These are phyloP conservation scores for Russula abietina DNA, from an alignment of 768 basidiomycete genomes.

Conservation along the genomic window DNA sequence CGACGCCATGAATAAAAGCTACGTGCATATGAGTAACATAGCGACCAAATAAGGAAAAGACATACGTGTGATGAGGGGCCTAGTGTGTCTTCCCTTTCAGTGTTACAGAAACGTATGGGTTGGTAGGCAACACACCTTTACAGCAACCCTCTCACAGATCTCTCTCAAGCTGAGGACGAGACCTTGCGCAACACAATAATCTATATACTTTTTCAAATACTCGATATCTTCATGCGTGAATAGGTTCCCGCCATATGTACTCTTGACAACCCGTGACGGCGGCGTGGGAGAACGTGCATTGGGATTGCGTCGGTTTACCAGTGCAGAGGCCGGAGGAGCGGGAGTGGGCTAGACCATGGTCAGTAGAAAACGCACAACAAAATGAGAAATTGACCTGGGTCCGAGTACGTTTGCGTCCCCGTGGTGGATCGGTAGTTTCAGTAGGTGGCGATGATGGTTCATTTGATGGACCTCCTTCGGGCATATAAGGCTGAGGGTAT, in stretches of 20 bases:
- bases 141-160: slow-evolving; percentile 81
- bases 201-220: slow-evolving; percentile 84
- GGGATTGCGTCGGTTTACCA: slow-evolving; percentile 60
- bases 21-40: slow-evolving; percentile 7
- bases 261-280: slow-evolving; percentile 77
- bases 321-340: slow-evolving; percentile 57
- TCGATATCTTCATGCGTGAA: slow-evolving; percentile 80
- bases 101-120: background rate
- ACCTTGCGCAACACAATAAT: slow-evolving; percentile 86
- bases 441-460: slow-evolving; percentile 35
- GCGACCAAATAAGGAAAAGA: slow-evolving; percentile 1
- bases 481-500: slow-evolving; percentile 56
- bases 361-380: slow-evolving; percentile 2
- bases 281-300: slow-evolving; percentile 79
- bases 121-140: slow-evolving; percentile 48
- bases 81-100: slow-evolving; percentile 28
- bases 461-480: slow-evolving; percentile 40
- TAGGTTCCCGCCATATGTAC: slow-evolving; percentile 82
- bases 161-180: slow-evolving; percentile 75
- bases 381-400: slow-evolving; percentile 38
- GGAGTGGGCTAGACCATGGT: slow-evolving; percentile 44
- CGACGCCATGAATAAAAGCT: slow-evolving; percentile 90
- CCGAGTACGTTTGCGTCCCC: slow-evolving; percentile 67
- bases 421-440: slow-evolving; percentile 35
- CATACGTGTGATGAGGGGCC: slow-evolving; percentile 88